Evolutionary conservation across 352 stramenopile species (phyloP).

Genomic region (Elongisporangium undulatum): DNA sequence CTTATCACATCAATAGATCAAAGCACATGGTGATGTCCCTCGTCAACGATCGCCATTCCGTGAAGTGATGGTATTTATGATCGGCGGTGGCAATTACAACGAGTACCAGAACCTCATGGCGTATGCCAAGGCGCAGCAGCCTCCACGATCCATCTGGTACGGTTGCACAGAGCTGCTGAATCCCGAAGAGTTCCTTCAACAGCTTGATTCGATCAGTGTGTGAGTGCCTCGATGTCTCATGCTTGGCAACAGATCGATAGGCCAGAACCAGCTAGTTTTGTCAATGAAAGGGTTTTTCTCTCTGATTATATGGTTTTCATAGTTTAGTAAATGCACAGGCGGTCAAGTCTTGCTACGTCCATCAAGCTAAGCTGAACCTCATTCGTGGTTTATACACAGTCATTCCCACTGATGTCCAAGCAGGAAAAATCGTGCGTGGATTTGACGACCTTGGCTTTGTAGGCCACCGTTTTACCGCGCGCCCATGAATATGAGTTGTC

Average conservation of each 20-base stretch:
- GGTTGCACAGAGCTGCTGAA: constrained; percentile 88
- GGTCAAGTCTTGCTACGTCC: too few relatives aligned
- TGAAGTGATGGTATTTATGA: constrained; percentile 87
- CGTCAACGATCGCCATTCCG: constrained; percentile 74
- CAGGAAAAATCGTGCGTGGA: constrained; percentile 68
- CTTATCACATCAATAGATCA: constrained; percentile 37
- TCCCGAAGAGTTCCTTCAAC: constrained; percentile 84
- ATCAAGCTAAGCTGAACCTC: too few relatives aligned
- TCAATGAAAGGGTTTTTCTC: too few relatives aligned
- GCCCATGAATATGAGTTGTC: constrained; percentile 74
- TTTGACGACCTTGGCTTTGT: constrained; percentile 81
- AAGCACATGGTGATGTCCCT: constrained; percentile 60
- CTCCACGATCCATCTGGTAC: constrained; percentile 77
- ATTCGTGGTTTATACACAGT: constrained; percentile 38
- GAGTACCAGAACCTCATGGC: constrained; percentile 86
- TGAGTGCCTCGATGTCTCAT: constrained; percentile 13
- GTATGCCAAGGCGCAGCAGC: constrained; percentile 68
- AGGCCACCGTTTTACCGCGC: constrained; percentile 58
- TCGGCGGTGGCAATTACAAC: constrained; percentile 85
- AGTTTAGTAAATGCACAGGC: too few relatives aligned
- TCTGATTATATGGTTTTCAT: too few relatives aligned
- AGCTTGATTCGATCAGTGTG: constrained; percentile 67
- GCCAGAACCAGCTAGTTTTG: not conserved
- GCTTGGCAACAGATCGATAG: too few relatives aligned
- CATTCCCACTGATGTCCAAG: constrained; percentile 70